Conservation (phyloP, 2,329 filamentous ascomycete species). For the Penicillium corylophilum region DNA sequence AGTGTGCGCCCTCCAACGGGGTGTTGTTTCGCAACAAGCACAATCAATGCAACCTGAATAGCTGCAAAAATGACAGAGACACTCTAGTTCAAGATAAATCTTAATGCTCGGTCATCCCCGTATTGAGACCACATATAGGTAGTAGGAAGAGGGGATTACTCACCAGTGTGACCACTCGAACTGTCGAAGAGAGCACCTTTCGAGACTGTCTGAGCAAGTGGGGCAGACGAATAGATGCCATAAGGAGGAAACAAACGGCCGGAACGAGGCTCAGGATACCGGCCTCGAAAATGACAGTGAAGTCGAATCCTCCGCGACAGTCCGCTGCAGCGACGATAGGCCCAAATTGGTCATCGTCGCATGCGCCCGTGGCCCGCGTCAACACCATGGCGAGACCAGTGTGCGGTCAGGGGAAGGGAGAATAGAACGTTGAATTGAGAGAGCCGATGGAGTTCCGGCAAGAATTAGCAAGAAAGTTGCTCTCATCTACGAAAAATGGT, state of each 20-base stretch:
- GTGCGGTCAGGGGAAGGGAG: neutral
- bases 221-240: slow-evolving; percentile 12
- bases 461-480: no score
- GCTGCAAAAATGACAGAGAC: slow-evolving; percentile 1
- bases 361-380: neutral
- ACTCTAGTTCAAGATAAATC: neutral
- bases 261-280: slow-evolving; percentile 13
- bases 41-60: slow-evolving; percentile 4
- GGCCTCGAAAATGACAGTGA: slow-evolving; percentile 16
- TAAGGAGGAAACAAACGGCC: slow-evolving; percentile 6
- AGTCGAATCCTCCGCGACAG: slow-evolving; percentile 21
- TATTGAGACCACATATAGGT: neutral
- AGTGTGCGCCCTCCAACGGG: slow-evolving; percentile 7
- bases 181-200: slow-evolving; percentile 12
- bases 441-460: neutral
- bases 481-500: no score
- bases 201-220: slow-evolving; percentile 9
- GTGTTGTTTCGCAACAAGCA: slow-evolving; percentile 2
- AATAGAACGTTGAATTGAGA: neutral
- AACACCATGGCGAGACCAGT: slow-evolving; percentile 1
- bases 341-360: slow-evolving; percentile 10
- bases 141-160: neutral
- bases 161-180: slow-evolving; percentile 9
- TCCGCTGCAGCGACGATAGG: slow-evolving; percentile 3
- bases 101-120: neutral